A percentile compares a stretch with the other conserved stretches of the same genome.
These are phyloP conservation scores for Globisporangium orthogonon DNA, from an alignment of 352 stramenopile species.

Conservation along the genomic window DNA sequence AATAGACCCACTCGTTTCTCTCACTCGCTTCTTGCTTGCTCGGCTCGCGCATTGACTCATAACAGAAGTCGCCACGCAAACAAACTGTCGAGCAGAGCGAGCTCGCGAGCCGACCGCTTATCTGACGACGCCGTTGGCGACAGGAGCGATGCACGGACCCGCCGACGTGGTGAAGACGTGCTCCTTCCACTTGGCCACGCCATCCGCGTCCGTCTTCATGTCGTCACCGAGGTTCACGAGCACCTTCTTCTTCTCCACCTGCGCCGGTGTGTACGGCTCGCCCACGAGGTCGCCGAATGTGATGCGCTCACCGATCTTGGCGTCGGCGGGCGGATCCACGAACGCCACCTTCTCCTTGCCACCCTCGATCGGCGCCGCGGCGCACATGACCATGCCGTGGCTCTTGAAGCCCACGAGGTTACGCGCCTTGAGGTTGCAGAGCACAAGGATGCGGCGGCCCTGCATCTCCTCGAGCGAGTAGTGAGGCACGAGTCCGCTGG, in stretches of 20 bases:
- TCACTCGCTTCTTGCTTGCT: neutral
- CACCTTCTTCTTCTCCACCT: slow-evolving; percentile 90
- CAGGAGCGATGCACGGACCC: slow-evolving; percentile 61
- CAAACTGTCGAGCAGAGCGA: no score
- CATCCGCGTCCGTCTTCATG: slow-evolving; percentile 74
- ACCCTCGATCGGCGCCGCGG: slow-evolving; percentile 51
- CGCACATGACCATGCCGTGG: slow-evolving; percentile 91
- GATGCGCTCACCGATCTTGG: slow-evolving; percentile 71
- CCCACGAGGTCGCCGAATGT: slow-evolving; percentile 59
- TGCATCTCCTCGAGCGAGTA: slow-evolving; percentile 88
- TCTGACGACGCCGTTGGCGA: slow-evolving; percentile 75
- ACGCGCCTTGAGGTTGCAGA: slow-evolving; percentile 89
- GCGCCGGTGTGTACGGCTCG: slow-evolving; percentile 70
- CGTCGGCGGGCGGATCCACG: slow-evolving; percentile 71
- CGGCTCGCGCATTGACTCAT: neutral
- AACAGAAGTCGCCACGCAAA: no score
- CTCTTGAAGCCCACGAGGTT: slow-evolving; percentile 89
- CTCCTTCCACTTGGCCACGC: slow-evolving; percentile 81
- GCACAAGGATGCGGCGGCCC: slow-evolving; percentile 73
- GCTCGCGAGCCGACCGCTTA: slow-evolving; percentile 18
- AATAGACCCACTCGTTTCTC: no score
- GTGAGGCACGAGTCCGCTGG: slow-evolving; percentile 79
- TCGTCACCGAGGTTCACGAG: slow-evolving; percentile 67
- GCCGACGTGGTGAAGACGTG: slow-evolving; percentile 70
- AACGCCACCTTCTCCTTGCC: slow-evolving; percentile 82